phyloP scores from a whole-genome alignment of 768 basidiomycete species.

The Panellus pusillus region DNA sequence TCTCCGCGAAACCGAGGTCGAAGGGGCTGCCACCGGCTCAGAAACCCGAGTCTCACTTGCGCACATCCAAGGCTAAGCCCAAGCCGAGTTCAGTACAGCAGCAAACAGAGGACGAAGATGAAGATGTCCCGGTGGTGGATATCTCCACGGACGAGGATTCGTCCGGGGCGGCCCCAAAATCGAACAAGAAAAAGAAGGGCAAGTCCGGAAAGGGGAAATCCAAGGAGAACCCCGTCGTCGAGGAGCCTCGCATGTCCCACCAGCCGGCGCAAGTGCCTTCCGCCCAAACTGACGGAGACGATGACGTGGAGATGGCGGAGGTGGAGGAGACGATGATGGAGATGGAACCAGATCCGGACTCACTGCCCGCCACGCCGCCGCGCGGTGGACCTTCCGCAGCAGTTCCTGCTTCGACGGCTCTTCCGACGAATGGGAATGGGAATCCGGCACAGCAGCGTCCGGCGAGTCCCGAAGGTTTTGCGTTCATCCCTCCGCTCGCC shows the following conservation, averaged over 20 bases:
- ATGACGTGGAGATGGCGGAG: constrained; percentile 32
- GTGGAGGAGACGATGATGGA: constrained; percentile 22
- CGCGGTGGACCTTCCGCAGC: constrained; percentile 8
- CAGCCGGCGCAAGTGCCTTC: background rate
- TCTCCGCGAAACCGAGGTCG: constrained; percentile 2
- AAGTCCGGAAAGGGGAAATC: constrained; percentile 11
- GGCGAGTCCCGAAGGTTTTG: constrained; percentile 10
- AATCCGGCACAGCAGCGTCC: background rate
- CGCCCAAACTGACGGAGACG: constrained; percentile 5
- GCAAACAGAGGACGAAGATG: constrained; percentile 15
- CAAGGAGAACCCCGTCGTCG: constrained; percentile 7
- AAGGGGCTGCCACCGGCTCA: background rate
- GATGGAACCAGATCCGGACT: constrained; percentile 3
- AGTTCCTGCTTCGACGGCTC: too few relatives aligned
- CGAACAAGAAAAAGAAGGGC: constrained; percentile 15
- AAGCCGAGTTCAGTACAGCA: background rate
- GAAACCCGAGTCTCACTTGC: constrained; percentile 6
- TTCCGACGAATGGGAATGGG: too few relatives aligned
- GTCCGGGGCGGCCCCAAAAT: constrained; percentile 10
- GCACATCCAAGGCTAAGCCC: background rate
- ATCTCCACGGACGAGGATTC: constrained; percentile 42
- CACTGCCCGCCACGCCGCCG: constrained; percentile 17
- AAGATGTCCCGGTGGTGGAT: constrained; percentile 37
- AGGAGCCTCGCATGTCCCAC: background rate
- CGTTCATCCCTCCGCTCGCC: constrained; percentile 41